Evolutionary conservation across 352 stramenopile genomes (phyloP).

Genomic region (Phytopythium delawarense): DNA sequence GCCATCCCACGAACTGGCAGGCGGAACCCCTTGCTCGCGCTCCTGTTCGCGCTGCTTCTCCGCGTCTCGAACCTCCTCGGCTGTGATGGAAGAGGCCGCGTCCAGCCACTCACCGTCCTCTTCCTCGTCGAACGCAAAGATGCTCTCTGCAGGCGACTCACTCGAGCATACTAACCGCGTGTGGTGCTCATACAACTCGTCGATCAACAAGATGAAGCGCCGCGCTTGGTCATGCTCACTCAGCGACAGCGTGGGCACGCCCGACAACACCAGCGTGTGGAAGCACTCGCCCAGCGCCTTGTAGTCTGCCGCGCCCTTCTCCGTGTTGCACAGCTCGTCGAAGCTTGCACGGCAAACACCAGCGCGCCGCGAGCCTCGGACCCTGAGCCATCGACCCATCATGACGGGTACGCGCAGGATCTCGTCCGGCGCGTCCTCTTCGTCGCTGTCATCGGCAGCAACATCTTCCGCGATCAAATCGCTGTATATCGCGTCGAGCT

Average conservation of each 20-base stretch:
- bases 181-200: conserved; percentile 95
- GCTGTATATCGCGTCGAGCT: conserved; percentile 43
- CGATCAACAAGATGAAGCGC: conserved; percentile 96
- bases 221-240: conserved; percentile 89
- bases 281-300: conserved; percentile 91
- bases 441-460: conserved; percentile 4
- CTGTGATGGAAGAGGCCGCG: conserved; percentile 12
- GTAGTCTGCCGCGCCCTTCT: conserved; percentile 95
- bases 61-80: conserved; percentile 12
- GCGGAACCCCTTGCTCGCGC: conserved; percentile 39
- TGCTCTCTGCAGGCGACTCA: conserved; percentile 27
- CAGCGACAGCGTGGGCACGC: conserved; percentile 86
- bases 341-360: conserved; percentile 86
- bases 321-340: conserved; percentile 91
- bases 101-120: conserved; percentile 24
- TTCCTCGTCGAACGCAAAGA: conserved; percentile 75
- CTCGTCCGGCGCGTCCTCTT: conserved; percentile 23
- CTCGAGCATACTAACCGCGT: conserved; percentile 58
- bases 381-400: conserved; percentile 62
- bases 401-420: conserved; percentile 64
- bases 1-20: conserved; percentile 64
- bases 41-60: conserved; percentile 27
- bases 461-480: conserved; percentile 20
- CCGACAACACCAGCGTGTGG: conserved; percentile 86
- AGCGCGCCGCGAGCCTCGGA: conserved; percentile 30